Evolutionary conservation across 1,284 basidiomycete species (phyloP).

Genomic region (Pseudozyma sp.): DNA sequence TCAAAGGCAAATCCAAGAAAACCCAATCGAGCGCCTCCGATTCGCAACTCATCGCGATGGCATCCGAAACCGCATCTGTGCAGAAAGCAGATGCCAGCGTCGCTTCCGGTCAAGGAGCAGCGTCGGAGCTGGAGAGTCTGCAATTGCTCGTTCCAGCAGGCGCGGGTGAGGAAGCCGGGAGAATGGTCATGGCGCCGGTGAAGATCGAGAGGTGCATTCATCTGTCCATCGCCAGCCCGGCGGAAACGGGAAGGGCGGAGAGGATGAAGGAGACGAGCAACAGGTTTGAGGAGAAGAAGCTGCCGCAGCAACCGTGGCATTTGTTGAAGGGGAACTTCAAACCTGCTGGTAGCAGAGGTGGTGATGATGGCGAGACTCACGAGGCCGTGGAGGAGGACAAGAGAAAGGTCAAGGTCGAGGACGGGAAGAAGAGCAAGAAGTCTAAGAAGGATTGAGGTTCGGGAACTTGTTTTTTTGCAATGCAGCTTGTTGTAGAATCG

Average conservation of each 20-base stretch:
- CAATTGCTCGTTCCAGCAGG: slow-evolving; percentile 43
- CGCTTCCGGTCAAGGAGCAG: slow-evolving; percentile 31
- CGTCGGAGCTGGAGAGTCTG: slow-evolving; percentile 46
- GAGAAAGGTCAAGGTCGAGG: slow-evolving; percentile 40
- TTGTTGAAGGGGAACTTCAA: slow-evolving; percentile 45
- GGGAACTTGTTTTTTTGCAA: no score
- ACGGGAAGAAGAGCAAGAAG: slow-evolving; percentile 39
- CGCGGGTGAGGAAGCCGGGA: slow-evolving; percentile 22
- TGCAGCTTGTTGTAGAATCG: no score
- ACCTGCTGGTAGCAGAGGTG: slow-evolving; percentile 17
- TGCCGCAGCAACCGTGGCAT: slow-evolving; percentile 58
- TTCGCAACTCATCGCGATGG: slow-evolving; percentile 59
- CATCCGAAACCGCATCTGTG: slow-evolving; percentile 20
- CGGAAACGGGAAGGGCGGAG: slow-evolving; percentile 20
- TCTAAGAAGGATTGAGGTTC: slow-evolving; percentile 41
- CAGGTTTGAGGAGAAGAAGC: slow-evolving; percentile 30
- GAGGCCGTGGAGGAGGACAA: slow-evolving; percentile 31
- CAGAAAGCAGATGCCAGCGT: slow-evolving; percentile 17
- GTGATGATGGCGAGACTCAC: slow-evolving; percentile 9
- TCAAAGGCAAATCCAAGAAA: slow-evolving; percentile 30
- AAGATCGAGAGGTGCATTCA: slow-evolving; percentile 34
- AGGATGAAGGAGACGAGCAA: slow-evolving; percentile 21
- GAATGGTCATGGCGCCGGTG: slow-evolving; percentile 33
- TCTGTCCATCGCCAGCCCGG: slow-evolving; percentile 39
- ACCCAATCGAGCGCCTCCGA: slow-evolving; percentile 15